These are phyloP conservation scores for Macrophomina phaseolina DNA, from an alignment of 2,329 filamentous ascomycete genomes.

Conservation along the genomic window DNA sequence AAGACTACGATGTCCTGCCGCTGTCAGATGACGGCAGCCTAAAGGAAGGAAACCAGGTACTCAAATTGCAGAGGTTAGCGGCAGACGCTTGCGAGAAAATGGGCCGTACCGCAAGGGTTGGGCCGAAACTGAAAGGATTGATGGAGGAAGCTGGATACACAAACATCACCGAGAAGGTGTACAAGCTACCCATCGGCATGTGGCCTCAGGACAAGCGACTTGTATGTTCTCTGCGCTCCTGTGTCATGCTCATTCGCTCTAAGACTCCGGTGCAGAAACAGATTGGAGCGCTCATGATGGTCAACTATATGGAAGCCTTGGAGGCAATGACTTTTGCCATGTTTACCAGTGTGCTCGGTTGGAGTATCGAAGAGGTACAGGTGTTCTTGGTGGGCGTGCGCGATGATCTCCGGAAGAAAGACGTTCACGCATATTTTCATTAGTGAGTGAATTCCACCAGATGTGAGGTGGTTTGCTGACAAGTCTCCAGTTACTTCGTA, in stretches of 20 bases:
- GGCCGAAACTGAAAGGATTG: constrained; percentile 44
- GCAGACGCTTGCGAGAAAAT: constrained; percentile 22
- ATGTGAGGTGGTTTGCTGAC: neutral
- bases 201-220: constrained; percentile 33
- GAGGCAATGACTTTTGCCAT: constrained; percentile 51
- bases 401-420: neutral
- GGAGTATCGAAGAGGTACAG: constrained; percentile 50
- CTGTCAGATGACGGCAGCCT: constrained; percentile 33
- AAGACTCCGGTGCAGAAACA: constrained; percentile 27
- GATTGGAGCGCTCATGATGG: constrained; percentile 38
- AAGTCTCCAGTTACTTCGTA: neutral
- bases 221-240: neutral
- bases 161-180: constrained; percentile 40
- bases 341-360: constrained; percentile 49
- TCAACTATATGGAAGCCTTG: constrained; percentile 49
- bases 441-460: neutral
- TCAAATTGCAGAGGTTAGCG: neutral
- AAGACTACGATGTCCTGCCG: constrained; percentile 32
- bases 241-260: neutral
- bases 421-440: neutral
- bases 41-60: constrained; percentile 25
- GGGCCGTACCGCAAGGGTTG: constrained; percentile 47
- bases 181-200: constrained; percentile 32
- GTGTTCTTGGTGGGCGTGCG: constrained; percentile 36
- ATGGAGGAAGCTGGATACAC: constrained; percentile 52